Evolutionary conservation across 164 flowering plant species (phyloP).

Genomic region (Echeveria elegans): DNA sequence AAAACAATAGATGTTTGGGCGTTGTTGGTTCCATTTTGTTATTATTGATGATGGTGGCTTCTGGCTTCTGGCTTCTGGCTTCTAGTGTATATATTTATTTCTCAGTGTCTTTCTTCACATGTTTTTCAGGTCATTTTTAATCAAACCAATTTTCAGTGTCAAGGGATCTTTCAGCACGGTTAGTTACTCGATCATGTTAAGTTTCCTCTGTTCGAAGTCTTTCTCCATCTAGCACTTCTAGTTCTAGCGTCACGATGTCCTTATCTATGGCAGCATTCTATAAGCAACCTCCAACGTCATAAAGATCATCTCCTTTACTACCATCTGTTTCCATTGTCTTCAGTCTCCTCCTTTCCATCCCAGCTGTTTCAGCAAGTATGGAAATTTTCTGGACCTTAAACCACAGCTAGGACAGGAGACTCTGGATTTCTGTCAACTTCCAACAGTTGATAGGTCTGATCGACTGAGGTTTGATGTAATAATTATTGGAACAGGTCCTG

Average conservation of each 20-base stretch:
- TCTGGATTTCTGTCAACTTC: conserved; percentile 32
- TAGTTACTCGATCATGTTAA: not conserved
- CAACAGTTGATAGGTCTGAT: conserved; percentile 22
- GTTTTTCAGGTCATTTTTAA: not conserved
- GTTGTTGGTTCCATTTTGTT: not conserved
- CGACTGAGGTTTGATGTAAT: conserved; percentile 37
- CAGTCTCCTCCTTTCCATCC: conserved; percentile 1
- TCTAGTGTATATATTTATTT: not conserved
- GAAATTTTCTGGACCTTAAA: conserved; percentile 51
- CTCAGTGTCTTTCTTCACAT: not conserved
- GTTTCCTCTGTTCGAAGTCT: not conserved
- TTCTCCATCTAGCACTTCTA: not conserved
- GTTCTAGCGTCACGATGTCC: not conserved
- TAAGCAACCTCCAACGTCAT: conserved; percentile 6
- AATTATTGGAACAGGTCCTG: conserved; percentile 67
- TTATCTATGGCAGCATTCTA: conserved; percentile 27
- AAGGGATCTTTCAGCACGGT: conserved; percentile 1
- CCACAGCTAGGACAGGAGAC: conserved; percentile 33
- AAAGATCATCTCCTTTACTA: conserved; percentile 2
- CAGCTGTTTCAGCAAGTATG: conserved; percentile 23
- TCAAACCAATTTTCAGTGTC: not conserved
- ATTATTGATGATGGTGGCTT: not conserved
- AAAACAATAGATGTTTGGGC: not conserved
- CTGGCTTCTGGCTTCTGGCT: too few species aligned
- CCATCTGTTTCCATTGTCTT: not conserved